Conservation (phyloP, 257 asterid species). For the Fraxinus anomala region DNA sequence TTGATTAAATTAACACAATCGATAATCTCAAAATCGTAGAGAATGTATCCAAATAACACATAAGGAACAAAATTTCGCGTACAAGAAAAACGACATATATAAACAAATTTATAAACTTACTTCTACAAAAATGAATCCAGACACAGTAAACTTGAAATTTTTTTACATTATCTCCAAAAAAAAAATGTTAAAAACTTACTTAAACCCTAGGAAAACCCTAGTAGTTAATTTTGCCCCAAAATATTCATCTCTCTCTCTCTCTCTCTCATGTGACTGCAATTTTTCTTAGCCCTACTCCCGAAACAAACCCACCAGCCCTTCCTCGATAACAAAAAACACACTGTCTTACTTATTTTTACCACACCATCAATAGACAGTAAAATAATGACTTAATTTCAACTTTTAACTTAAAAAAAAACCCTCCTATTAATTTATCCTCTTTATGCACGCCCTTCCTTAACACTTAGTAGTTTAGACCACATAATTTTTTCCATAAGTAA, state of each 20-base stretch:
- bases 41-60: no score
- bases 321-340: constrained; percentile 59
- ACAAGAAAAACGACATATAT: no score
- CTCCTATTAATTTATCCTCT: constrained; percentile 50
- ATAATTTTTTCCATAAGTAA: not conserved
- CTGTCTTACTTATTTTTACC: constrained; percentile 36
- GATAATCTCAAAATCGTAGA: no score
- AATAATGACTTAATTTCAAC: constrained; percentile 20
- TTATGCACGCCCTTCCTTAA: constrained; percentile 37
- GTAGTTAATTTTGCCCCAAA: constrained; percentile 37
- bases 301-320: constrained; percentile 65
- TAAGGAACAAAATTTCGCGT: no score
- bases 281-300: constrained; percentile 63
- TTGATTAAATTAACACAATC: no score
- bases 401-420: constrained; percentile 23
- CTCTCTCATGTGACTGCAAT: constrained; percentile 46
- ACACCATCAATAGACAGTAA: constrained; percentile 18
- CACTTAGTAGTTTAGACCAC: constrained; percentile 18
- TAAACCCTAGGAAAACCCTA: constrained; percentile 34
- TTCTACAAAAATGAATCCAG: no score
- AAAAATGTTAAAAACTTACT: no score
- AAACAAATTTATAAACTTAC: no score
- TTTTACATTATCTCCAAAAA: no score
- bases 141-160: no score
- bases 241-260: constrained; percentile 13